These are phyloP conservation scores for Penium margaritaceum DNA, from an alignment of 139 green algal genomes.

Conservation along the genomic window DNA sequence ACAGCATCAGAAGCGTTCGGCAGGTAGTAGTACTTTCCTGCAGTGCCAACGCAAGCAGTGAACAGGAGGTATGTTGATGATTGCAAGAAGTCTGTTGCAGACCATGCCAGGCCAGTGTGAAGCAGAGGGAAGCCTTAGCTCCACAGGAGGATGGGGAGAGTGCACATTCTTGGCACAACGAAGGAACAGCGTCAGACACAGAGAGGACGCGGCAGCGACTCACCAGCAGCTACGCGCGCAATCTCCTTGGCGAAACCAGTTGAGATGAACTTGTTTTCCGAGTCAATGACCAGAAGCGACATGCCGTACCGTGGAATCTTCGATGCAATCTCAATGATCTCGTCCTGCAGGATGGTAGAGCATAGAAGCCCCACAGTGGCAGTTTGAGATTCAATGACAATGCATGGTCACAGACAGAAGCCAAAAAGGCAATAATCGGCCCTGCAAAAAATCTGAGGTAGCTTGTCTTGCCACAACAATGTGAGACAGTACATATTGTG, in stretches of 20 bases:
- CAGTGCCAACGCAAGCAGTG: neutral
- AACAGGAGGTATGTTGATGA: neutral
- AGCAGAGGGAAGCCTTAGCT: too few relatives aligned
- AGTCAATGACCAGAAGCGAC: conserved; percentile 96
- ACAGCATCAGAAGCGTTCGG: conserved; percentile 81
- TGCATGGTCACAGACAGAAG: too few relatives aligned
- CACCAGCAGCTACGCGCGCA: conserved; percentile 63
- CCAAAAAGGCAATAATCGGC: too few relatives aligned
- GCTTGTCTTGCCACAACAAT: too few relatives aligned
- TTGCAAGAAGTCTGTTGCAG: too few relatives aligned
- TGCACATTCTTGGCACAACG: too few relatives aligned
- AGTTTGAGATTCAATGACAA: too few relatives aligned
- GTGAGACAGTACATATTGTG: too few relatives aligned
- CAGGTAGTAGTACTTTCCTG: conserved; percentile 87
- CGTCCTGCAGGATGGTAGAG: conserved; percentile 50
- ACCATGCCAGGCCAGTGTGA: too few relatives aligned
- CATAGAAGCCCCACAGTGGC: too few relatives aligned
- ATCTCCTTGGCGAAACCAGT: conserved; percentile 98
- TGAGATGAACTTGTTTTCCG: conserved; percentile 98
- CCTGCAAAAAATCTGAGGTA: too few relatives aligned
- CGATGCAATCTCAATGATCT: conserved; percentile 83
- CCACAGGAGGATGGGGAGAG: too few relatives aligned
- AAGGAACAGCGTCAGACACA: neutral
- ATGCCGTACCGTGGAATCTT: conserved; percentile 63
- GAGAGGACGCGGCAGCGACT: neutral